Percentiles rank a stretch among this genome's conserved stretches.
These are phyloP conservation scores for Venturiaceae sp. DNA, from an alignment of 2,329 filamentous ascomycete species.

Conservation along the genomic window DNA sequence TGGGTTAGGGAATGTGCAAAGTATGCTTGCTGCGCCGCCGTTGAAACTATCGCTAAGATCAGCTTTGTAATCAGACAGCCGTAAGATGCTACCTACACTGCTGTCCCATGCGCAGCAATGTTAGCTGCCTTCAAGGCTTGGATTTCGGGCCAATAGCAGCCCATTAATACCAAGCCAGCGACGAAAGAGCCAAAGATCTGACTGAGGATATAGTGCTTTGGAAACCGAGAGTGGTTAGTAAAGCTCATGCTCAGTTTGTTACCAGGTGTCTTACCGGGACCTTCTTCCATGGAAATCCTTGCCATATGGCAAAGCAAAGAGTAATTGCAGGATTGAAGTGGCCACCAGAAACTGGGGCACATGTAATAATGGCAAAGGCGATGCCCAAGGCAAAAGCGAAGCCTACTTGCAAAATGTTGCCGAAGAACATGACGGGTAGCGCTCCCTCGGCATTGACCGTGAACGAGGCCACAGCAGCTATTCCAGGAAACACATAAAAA, in stretches of 20 bases:
- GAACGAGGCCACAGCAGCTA: slow-evolving; percentile 43
- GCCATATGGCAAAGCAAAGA: slow-evolving; percentile 36
- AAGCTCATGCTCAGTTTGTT: no score
- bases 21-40: slow-evolving; percentile 43
- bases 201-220: slow-evolving; percentile 44
- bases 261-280: no score
- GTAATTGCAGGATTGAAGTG: slow-evolving; percentile 43
- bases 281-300: no score
- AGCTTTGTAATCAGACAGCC: slow-evolving; percentile 26
- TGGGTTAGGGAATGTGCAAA: slow-evolving; percentile 43
- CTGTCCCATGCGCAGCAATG: slow-evolving; percentile 4
- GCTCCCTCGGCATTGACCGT: slow-evolving; percentile 33
- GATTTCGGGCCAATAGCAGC: slow-evolving; percentile 12
- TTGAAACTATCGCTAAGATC: slow-evolving; percentile 26
- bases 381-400: slow-evolving; percentile 48
- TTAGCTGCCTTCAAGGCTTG: not conserved
- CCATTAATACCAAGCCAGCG: slow-evolving; percentile 45
- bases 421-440: slow-evolving; percentile 20
- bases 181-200: slow-evolving; percentile 49
- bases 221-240: no score
- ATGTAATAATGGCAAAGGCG: slow-evolving; percentile 49
- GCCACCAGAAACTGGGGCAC: slow-evolving; percentile 43
- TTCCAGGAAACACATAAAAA: slow-evolving; percentile 42
- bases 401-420: slow-evolving; percentile 46
- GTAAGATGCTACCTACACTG: no score